Conservation (phyloP, 1,284 basidiomycete species). For the Pseudomicrostroma phylloplanum region DNA sequence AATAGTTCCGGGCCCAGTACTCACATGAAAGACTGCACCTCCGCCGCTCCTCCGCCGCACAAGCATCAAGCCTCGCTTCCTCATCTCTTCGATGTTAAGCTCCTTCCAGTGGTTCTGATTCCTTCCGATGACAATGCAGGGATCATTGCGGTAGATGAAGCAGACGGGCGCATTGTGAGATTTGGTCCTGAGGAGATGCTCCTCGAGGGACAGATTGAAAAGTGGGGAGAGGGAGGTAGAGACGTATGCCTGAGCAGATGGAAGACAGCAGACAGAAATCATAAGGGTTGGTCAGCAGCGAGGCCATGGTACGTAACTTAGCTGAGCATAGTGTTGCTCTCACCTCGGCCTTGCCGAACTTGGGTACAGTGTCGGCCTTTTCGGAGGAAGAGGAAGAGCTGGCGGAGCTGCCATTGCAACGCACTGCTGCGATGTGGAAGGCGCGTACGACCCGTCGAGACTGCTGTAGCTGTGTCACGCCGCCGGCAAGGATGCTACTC, state of each 20-base stretch:
- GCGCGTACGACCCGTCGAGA: too few relatives aligned
- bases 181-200: constrained; percentile 51
- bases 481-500: too few relatives aligned
- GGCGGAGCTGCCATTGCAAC: too few relatives aligned
- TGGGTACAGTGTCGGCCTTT: too few relatives aligned
- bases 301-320: too few relatives aligned
- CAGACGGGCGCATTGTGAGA: constrained; percentile 55
- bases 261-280: too few relatives aligned
- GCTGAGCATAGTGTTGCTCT: too few relatives aligned
- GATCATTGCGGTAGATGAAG: constrained; percentile 78
- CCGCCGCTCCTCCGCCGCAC: constrained; percentile 85
- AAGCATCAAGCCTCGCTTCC: constrained; percentile 63
- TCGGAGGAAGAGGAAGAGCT: too few relatives aligned
- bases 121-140: constrained; percentile 88
- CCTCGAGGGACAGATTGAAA: constrained; percentile 89
- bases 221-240: constrained; percentile 78
- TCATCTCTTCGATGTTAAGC: constrained; percentile 65
- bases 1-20: not conserved
- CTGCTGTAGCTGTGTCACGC: too few relatives aligned
- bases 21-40: constrained; percentile 83
- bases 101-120: constrained; percentile 99
- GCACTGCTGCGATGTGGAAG: too few relatives aligned
- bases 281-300: too few relatives aligned
- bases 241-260: constrained; percentile 59
- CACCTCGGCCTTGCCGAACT: too few relatives aligned